Conservation (phyloP, 192 early-diverging fungal species). For the Lunasporangiospora selenospora region DNA sequence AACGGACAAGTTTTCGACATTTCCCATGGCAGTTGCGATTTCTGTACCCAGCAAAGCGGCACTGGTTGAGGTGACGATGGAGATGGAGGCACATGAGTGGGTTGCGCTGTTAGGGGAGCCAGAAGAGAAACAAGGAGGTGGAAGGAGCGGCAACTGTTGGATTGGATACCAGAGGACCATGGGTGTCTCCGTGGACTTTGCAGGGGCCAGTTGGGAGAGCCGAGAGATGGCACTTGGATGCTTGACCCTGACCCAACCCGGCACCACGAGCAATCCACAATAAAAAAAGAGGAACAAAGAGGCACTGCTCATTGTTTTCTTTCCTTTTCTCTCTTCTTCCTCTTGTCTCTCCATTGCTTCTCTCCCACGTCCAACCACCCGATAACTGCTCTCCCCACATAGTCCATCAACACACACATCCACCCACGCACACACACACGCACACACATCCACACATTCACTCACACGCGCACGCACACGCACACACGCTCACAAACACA, state of each 20-base stretch:
- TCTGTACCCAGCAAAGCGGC: neutral
- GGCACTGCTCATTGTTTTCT: neutral
- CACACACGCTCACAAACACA: no score
- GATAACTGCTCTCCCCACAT: no score
- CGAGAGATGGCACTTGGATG: constrained; percentile 41
- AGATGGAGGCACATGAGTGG: constrained; percentile 44
- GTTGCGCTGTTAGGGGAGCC: constrained; percentile 53
- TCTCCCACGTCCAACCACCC: neutral
- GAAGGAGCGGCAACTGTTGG: constrained; percentile 53
- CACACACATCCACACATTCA: no score
- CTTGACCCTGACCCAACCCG: neutral
- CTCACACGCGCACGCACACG: no score
- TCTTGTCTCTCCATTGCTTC: neutral
- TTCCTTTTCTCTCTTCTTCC: neutral
- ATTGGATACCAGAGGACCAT: constrained; percentile 47
- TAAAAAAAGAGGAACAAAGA: neutral
- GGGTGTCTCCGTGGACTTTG: constrained; percentile 51
- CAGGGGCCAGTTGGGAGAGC: constrained; percentile 58
- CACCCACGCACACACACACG: no score
- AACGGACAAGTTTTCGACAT: constrained; percentile 49
- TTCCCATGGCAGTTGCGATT: constrained; percentile 27
- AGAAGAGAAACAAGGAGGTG: constrained; percentile 53
- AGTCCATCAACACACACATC: no score
- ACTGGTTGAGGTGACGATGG: constrained; percentile 12
- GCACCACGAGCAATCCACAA: neutral